A percentile compares a stretch with the other conserved stretches of the same genome.
Evolutionary conservation across 805 yeast species (phyloP).

Genomic region (Hyphopichia homilentoma): DNA sequence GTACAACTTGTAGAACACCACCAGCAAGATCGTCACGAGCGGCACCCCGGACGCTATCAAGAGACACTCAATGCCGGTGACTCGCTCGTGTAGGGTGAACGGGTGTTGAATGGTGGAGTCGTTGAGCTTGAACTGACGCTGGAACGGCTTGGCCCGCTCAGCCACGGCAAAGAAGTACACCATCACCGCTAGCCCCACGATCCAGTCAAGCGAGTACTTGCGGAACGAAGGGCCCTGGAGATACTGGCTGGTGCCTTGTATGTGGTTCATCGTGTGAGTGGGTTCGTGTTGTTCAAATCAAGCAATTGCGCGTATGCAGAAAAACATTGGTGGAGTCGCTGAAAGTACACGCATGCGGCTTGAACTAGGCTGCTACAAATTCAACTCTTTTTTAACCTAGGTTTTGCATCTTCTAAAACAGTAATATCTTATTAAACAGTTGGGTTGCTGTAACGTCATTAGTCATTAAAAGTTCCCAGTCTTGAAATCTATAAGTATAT

Average conservation of each 20-base stretch:
- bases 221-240: constrained; percentile 3
- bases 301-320: neutral
- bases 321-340: neutral
- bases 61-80: constrained; percentile 25
- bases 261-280: no score
- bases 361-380: neutral
- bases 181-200: constrained; percentile 17
- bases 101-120: constrained; percentile 35
- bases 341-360: neutral
- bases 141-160: constrained; percentile 30
- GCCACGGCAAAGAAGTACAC: constrained; percentile 26
- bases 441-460: no score
- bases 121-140: constrained; percentile 28
- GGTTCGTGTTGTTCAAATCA: constrained; percentile 2
- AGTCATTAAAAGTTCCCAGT: no score
- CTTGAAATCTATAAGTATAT: no score
- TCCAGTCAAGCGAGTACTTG: constrained; percentile 25
- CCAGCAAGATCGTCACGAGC: constrained; percentile 13
- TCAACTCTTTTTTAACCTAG: neutral
- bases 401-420: no score
- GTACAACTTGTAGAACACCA: constrained; percentile 5
- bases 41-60: constrained; percentile 25
- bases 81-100: constrained; percentile 27
- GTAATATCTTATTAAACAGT: no score
- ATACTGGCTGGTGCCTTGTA: no score